Conservation (phyloP, 108 stramenopile species). For the Poteriospumella lacustris region DNA sequence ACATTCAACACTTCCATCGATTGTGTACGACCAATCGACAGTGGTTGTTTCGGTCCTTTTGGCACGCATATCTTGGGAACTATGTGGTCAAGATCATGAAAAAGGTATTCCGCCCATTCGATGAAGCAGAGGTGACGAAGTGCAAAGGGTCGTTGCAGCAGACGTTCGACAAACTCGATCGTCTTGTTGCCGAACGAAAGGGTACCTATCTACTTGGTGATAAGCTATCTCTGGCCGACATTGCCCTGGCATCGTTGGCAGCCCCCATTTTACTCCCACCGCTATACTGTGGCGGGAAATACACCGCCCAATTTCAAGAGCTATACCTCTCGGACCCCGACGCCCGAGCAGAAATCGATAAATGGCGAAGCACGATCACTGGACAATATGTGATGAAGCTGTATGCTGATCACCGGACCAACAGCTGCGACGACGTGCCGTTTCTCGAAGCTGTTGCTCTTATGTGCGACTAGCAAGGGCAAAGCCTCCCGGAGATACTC, state of each 20-base stretch:
- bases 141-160: too few relatives aligned
- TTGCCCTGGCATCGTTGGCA: constrained; percentile 4
- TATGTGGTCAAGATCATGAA: not conserved
- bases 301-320: not conserved
- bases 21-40: not conserved
- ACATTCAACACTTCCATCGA: not conserved
- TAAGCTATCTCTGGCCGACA: not conserved
- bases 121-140: not conserved
- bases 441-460: too few relatives aligned
- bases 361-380: not conserved
- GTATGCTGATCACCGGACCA: not conserved
- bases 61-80: not conserved
- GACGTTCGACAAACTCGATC: not conserved
- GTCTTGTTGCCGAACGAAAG: not conserved
- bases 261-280: not conserved
- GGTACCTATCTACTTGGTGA: not conserved
- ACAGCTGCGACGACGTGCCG: too few relatives aligned
- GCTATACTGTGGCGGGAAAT: not conserved
- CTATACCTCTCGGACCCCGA: not conserved
- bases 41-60: not conserved
- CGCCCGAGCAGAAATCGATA: not conserved
- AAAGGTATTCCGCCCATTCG: not conserved
- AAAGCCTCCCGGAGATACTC: too few relatives aligned
- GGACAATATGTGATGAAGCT: not conserved
- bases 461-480: too few relatives aligned